phyloP scores from a whole-genome alignment of 176 grass and related monocot species.

The Cocos nucifera region DNA sequence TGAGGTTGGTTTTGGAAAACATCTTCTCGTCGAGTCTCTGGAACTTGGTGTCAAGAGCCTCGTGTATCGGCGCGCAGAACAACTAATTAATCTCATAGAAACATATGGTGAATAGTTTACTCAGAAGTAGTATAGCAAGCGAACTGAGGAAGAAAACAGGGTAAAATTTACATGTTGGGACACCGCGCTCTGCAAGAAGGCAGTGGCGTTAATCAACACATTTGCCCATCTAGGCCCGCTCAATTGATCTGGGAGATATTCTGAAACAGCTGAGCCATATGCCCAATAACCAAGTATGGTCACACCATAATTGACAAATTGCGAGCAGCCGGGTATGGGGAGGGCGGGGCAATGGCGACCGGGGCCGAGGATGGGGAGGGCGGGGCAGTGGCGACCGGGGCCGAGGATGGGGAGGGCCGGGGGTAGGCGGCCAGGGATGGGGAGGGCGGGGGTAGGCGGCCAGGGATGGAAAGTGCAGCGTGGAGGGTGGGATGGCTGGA shows the following conservation, averaged over 20 bases:
- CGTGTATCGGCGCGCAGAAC: constrained; percentile 72
- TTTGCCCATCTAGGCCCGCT: constrained; percentile 54
- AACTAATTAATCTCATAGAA: constrained; percentile 31
- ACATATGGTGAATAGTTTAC: not conserved
- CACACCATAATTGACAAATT: constrained; percentile 69
- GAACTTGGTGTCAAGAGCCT: constrained; percentile 65
- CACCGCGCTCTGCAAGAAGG: constrained; percentile 71
- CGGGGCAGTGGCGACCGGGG: no score
- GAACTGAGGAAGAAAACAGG: not conserved
- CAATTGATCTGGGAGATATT: constrained; percentile 66
- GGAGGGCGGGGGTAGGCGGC: no score
- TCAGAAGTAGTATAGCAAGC: no score
- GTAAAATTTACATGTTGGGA: constrained; percentile 53
- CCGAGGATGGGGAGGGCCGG: no score
- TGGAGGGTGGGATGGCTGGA: no score
- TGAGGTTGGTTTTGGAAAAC: constrained; percentile 56
- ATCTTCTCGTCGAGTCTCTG: constrained; percentile 63
- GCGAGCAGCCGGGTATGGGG: no score
- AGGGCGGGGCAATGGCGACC: no score
- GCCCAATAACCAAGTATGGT: constrained; percentile 83
- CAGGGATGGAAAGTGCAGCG: no score
- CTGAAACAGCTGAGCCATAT: constrained; percentile 52
- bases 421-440: no score
- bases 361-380: no score
- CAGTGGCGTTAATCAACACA: constrained; percentile 64